These are phyloP conservation scores for Chamaecrista fasciculata DNA, from an alignment of 306 rosid genomes.

Conservation along the genomic window DNA sequence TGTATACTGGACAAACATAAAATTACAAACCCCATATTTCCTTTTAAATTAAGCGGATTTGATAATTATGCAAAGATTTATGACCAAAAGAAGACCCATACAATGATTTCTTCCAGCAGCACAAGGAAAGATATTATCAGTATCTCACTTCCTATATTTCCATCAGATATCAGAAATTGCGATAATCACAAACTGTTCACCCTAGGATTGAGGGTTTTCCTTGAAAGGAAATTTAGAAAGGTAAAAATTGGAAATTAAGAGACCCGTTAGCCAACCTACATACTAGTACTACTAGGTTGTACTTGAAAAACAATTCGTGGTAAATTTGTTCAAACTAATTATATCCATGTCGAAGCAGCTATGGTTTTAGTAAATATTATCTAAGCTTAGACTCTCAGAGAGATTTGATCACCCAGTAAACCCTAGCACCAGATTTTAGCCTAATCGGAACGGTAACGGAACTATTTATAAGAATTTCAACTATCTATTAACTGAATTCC, in stretches of 20 bases:
- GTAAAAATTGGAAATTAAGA: background rate
- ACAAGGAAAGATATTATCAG: background rate
- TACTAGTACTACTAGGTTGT: background rate
- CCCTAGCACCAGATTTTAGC: background rate
- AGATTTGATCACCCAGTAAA: background rate
- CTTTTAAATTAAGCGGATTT: background rate
- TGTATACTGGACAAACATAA: background rate
- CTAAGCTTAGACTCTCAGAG: background rate
- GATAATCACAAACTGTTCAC: background rate
- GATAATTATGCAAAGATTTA: background rate
- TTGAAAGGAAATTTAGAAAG: background rate
- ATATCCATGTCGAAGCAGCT: background rate
- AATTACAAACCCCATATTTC: background rate
- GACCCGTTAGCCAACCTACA: background rate
- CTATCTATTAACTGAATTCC: background rate
- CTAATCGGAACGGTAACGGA: background rate
- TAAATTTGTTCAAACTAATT: background rate
- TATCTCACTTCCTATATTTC: slow-evolving; percentile 4
- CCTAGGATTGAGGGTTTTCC: background rate
- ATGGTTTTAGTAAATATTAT: background rate
- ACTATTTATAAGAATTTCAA: background rate
- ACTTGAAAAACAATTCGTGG: background rate
- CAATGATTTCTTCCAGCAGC: background rate
- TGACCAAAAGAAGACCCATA: background rate
- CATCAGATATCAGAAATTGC: background rate